Evolutionary conservation across 352 stramenopile genomes (phyloP).

Genomic region (Globisporangium nodosum): DNA sequence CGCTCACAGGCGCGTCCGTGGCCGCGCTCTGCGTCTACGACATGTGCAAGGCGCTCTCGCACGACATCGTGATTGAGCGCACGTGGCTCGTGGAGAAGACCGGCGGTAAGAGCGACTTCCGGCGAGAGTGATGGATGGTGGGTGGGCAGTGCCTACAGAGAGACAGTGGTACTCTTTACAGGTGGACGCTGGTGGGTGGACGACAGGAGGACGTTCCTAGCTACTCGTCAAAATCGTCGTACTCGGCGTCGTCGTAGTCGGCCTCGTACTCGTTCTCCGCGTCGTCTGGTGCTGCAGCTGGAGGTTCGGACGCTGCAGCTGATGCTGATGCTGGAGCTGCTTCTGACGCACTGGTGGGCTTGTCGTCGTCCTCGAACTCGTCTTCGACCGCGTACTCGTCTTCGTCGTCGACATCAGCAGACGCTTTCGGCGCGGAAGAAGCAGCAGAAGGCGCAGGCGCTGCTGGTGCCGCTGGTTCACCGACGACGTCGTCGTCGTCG

Average conservation of each 20-base stretch:
- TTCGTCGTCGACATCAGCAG: constrained; percentile 35
- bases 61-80: constrained; percentile 85
- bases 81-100: constrained; percentile 89
- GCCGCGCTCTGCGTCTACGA: constrained; percentile 97
- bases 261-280: constrained; percentile 24
- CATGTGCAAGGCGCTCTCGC: constrained; percentile 95
- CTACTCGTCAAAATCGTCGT: constrained; percentile 54
- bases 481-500: constrained; percentile 23
- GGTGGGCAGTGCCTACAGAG: not conserved
- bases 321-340: not conserved
- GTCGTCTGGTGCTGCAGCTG: not conserved
- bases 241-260: constrained; percentile 48
- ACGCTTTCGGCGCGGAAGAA: constrained; percentile 7
- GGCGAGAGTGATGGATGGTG: constrained; percentile 14
- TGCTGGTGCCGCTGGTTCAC: constrained; percentile 3
- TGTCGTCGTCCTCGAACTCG: constrained; percentile 36
- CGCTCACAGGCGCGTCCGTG: constrained; percentile 90
- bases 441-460: not conserved
- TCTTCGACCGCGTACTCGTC: constrained; percentile 37
- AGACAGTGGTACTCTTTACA: not conserved
- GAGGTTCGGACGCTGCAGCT: not conserved
- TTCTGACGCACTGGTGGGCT: not conserved
- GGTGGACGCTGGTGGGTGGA: too few relatives aligned
- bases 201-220: constrained; percentile 1
- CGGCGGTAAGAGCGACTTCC: constrained; percentile 86